Evolutionary conservation across 495 filamentous ascomycete genomes (phyloP).

Genomic region (Penicillium maclennaniae): DNA sequence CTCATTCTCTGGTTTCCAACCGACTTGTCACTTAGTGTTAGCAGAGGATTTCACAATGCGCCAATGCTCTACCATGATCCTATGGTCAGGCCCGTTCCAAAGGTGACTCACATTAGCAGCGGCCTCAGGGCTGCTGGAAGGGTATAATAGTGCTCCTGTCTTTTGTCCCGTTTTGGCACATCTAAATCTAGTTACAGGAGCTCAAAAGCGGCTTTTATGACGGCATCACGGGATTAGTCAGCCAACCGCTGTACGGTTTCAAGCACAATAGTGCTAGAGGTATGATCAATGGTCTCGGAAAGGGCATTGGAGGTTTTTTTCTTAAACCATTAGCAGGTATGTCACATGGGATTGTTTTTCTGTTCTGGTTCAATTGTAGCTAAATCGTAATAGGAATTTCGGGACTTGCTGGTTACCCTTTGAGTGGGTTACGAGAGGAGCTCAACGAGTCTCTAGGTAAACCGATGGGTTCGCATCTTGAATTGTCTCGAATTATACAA

Average conservation of each 20-base stretch:
- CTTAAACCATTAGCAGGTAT: slow-evolving; percentile 67
- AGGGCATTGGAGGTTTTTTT: slow-evolving; percentile 67
- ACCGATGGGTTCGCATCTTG: slow-evolving; percentile 24
- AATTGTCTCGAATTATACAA: slow-evolving; percentile 68
- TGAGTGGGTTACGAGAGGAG: slow-evolving; percentile 73
- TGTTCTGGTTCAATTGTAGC: slow-evolving; percentile 17
- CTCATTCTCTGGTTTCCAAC: slow-evolving; percentile 68
- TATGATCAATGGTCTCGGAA: slow-evolving; percentile 71
- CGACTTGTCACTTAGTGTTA: slow-evolving; percentile 69
- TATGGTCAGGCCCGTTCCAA: background rate
- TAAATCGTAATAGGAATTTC: slow-evolving; percentile 41
- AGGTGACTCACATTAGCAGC: too few species aligned
- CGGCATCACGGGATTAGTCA: slow-evolving; percentile 68
- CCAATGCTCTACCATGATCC: too few species aligned
- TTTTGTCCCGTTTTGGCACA: slow-evolving; percentile 6
- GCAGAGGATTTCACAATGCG: slow-evolving; percentile 69
- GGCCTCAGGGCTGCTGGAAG: slow-evolving; percentile 61
- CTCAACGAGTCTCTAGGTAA: slow-evolving; percentile 53
- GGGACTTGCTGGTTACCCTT: slow-evolving; percentile 66
- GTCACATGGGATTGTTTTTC: background rate
- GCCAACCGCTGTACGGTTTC: slow-evolving; percentile 62
- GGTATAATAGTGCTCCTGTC: slow-evolving; percentile 12
- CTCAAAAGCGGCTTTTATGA: slow-evolving; percentile 66
- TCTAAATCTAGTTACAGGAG: slow-evolving; percentile 47
- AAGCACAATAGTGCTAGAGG: slow-evolving; percentile 65